Conservation (phyloP, 208 protist species). For the Endotrypanum monterogeii region DNA sequence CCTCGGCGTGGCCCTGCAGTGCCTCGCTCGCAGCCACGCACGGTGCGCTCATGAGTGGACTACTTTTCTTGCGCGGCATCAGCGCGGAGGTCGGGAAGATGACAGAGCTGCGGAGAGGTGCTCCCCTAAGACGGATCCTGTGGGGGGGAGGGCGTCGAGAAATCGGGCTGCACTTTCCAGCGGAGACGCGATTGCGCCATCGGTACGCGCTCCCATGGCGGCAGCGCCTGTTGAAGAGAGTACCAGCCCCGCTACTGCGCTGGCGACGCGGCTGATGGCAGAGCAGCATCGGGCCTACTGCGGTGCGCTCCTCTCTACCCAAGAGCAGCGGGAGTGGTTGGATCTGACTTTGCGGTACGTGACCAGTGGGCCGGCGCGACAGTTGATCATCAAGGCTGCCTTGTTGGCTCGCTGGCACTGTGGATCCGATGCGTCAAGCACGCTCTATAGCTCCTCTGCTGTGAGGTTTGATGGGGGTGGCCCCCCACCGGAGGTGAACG, state of each 20-base stretch:
- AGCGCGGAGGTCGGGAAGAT: neutral
- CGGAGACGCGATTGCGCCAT: neutral
- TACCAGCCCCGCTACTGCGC: neutral
- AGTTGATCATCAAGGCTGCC: slow-evolving; percentile 11
- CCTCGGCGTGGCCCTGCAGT: neutral
- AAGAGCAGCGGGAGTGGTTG: slow-evolving; percentile 12
- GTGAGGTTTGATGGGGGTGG: neutral
- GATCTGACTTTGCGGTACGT: slow-evolving; percentile 1
- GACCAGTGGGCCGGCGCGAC: slow-evolving; percentile 7
- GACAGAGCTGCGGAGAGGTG: neutral
- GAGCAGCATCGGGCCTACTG: slow-evolving; percentile 17
- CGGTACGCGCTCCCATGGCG: neutral
- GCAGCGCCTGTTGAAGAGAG: too few species aligned
- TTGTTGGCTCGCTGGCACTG: slow-evolving; percentile 1
- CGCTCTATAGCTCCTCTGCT: neutral
- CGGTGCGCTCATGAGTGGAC: slow-evolving; percentile 14
- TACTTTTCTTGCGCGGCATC: neutral
- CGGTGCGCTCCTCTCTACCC: slow-evolving; percentile 3
- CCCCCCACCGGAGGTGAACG: neutral
- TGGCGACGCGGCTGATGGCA: neutral
- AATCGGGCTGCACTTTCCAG: neutral
- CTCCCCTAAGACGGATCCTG: neutral
- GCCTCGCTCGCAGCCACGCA: slow-evolving; percentile 21
- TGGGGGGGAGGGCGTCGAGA: neutral
- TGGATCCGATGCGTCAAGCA: neutral